Percentiles rank a stretch among this genome's conserved stretches.
phyloP scores from a whole-genome alignment of 192 early-diverging fungal species.

The Chytriomyces confervae region DNA sequence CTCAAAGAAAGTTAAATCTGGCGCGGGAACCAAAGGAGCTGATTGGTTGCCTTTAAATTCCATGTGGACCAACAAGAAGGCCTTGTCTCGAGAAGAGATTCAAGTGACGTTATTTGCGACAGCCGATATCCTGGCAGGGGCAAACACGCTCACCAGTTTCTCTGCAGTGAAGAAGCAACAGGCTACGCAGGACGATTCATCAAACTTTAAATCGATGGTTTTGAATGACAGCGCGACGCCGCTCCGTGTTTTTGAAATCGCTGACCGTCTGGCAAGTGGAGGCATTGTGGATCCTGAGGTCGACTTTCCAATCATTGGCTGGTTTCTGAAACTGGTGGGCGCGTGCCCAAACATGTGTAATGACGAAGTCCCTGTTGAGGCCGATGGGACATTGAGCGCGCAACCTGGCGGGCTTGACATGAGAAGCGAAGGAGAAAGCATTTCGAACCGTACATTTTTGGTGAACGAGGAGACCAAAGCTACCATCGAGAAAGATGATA shows the following conservation, averaged over 20 bases:
- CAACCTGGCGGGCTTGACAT: neutral
- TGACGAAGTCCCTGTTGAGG: slow-evolving; percentile 8
- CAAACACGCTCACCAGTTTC: slow-evolving; percentile 14
- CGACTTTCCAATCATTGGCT: slow-evolving; percentile 21
- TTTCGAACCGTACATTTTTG: neutral
- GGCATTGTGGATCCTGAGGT: slow-evolving; percentile 11
- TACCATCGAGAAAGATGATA: slow-evolving; percentile 21
- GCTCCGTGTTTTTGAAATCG: slow-evolving; percentile 23
- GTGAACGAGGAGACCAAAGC: neutral
- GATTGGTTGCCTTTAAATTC: slow-evolving; percentile 19
- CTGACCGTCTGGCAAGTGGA: slow-evolving; percentile 16
- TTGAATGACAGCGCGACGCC: slow-evolving; percentile 9
- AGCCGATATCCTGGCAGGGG: slow-evolving; percentile 11
- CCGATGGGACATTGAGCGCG: neutral
- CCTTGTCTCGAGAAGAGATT: slow-evolving; percentile 19
- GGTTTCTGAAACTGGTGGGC: slow-evolving; percentile 19
- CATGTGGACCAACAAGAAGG: slow-evolving; percentile 17
- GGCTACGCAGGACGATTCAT: slow-evolving; percentile 13
- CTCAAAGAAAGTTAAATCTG: neutral
- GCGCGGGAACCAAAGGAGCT: neutral
- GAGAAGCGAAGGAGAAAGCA: neutral
- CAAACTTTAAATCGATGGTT: slow-evolving; percentile 5
- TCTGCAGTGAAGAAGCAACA: slow-evolving; percentile 9
- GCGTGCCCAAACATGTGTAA: slow-evolving; percentile 9
- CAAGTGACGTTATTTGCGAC: slow-evolving; percentile 22